These are phyloP conservation scores for Flaveria robusta DNA, from an alignment of 129 eudicot genomes.

Conservation along the genomic window DNA sequence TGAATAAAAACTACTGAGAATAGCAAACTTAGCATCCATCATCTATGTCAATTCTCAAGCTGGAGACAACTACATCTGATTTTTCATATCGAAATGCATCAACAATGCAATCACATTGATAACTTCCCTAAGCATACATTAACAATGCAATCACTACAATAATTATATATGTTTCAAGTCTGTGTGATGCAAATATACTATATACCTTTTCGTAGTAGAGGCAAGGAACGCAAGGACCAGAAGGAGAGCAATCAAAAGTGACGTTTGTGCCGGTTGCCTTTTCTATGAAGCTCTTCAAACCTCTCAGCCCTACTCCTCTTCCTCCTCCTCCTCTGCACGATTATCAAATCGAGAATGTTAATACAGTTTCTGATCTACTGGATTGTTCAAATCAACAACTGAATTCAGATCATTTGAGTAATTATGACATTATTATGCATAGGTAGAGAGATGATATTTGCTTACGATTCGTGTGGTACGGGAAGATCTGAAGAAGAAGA, in stretches of 20 bases:
- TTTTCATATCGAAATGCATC: background rate
- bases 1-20: background rate
- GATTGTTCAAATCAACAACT: background rate
- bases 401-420: background rate
- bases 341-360: background rate
- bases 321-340: conserved; percentile 28
- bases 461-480: conserved; percentile 38
- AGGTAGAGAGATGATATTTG: background rate
- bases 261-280: conserved; percentile 54
- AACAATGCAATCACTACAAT: background rate
- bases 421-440: background rate
- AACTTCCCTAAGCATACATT: too few relatives aligned
- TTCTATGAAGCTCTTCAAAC: conserved; percentile 69
- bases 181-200: background rate
- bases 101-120: conserved; percentile 11
- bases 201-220: conserved; percentile 86
- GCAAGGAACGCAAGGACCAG: conserved; percentile 88
- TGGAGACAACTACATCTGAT: background rate
- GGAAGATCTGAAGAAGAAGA: conserved; percentile 41
- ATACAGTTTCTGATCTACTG: background rate
- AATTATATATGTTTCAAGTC: background rate
- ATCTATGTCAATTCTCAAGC: background rate
- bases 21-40: background rate
- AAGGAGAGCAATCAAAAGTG: conserved; percentile 91
- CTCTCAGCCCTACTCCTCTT: conserved; percentile 41